Base-by-base conservation (phyloP, 2,329 filamentous ascomycete species). In the Xylaria hypoxylon region DNA sequence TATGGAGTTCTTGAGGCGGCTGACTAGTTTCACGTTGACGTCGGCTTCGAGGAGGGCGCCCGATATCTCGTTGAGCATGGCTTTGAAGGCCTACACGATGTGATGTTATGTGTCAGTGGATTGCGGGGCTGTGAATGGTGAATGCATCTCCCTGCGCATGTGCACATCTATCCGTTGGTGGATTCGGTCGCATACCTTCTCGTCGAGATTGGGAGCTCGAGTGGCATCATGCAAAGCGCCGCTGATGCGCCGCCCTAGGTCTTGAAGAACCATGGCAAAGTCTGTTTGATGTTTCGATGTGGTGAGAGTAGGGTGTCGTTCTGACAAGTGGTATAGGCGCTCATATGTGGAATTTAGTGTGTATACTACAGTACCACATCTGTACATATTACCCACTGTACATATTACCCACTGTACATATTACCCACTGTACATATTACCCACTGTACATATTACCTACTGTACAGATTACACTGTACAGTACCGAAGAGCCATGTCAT, bases 61-160 rank as follows among this genome's bases (percentile, higher is more conserved):
- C 79, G 94, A 97, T 76, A 99, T 98, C 82, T 98, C 94, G 83
- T 98, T 98, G 79, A 99, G 87, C 96, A 99, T 99, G 75, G 87
- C 87, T 84, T 99, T 96, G 79, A 99, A 98, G 47, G 94, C 94
- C 93, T 96, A 31, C 11, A 52, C 26, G 22, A 60, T 64, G n/a
- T 2, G 6, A 28, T 51, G 24, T 11, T 50, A 56, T 35, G 28
- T 24, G 77, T 86, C 75, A 85, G 79, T 70, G 65, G 56, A 62
- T 55, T 45, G 64, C 47, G 68, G 66, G 50, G 56, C 35, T 42
- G 51, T 40, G 44, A 58, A 52, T 59, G 17, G 33, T 8, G 28
- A 51, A 24, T 26, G 35, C 22, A 33, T 42, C 13, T n/a, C n/a
- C n/a, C n/a, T 13, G 15, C 28, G 17, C 57, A 65, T 26, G n/a